Evolutionary conservation across 106 monocot genomes (phyloP).

Genomic region (Apostasia shenzhenica): DNA sequence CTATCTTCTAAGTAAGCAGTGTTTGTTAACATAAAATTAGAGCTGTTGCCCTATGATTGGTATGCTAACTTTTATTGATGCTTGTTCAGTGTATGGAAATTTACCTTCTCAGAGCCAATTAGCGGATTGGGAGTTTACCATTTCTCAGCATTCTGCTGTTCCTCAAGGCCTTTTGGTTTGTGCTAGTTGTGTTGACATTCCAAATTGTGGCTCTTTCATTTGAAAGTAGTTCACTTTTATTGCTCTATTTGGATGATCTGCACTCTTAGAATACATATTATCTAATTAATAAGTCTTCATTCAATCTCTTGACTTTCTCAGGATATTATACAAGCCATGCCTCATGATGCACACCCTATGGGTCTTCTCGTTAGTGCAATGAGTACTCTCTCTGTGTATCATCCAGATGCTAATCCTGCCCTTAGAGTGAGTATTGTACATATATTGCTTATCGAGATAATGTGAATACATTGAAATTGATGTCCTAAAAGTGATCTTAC

Average conservation of each 20-base stretch:
- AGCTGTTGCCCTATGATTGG: background rate
- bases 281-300: background rate
- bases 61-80: conserved; percentile 5
- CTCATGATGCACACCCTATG: conserved; percentile 99
- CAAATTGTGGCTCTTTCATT: background rate
- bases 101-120: conserved; percentile 79
- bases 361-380: conserved; percentile 88
- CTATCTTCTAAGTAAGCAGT: conserved; percentile 78
- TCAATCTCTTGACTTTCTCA: conserved; percentile 4
- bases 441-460: background rate
- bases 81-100: conserved; percentile 82
- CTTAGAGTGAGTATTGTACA: conserved; percentile 53
- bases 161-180: conserved; percentile 92
- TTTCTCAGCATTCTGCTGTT: conserved; percentile 94
- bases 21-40: background rate
- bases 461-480: background rate
- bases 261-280: background rate
- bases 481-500: background rate
- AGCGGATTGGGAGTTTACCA: conserved; percentile 87
- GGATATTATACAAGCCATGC: conserved; percentile 97
- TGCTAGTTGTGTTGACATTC: conserved; percentile 1
- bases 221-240: too few relatives aligned
- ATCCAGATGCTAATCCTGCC: conserved; percentile 99
- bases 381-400: conserved; percentile 96
- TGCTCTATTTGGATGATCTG: too few relatives aligned